Evolutionary conservation across 371 early-diverging fungal genomes (phyloP).

Genomic region (Lichtheimia ornata): DNA sequence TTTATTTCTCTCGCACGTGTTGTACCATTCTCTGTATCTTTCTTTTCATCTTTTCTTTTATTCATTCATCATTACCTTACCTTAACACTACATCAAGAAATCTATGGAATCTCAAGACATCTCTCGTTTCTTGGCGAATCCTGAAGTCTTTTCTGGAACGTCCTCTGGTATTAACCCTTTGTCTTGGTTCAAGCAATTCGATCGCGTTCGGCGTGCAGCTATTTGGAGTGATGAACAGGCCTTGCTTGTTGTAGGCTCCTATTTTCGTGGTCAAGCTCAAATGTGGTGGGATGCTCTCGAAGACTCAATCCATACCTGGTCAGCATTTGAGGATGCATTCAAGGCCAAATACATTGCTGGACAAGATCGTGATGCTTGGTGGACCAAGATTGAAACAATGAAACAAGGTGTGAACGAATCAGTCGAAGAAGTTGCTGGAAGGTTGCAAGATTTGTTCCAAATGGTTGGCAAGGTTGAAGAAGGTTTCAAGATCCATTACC

Average conservation of each 20-base stretch:
- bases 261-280: background rate
- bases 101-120: background rate
- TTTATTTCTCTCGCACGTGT: too few species aligned
- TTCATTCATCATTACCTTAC: too few species aligned
- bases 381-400: too few species aligned
- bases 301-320: background rate
- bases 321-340: background rate
- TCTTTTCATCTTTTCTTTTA: too few species aligned
- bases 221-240: background rate
- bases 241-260: background rate
- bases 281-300: background rate
- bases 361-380: too few species aligned
- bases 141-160: background rate
- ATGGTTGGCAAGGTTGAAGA: too few species aligned
- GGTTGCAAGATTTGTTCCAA: too few species aligned
- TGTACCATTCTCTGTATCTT: too few species aligned
- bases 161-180: background rate
- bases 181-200: background rate
- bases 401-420: too few species aligned
- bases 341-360: too few species aligned
- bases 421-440: too few species aligned
- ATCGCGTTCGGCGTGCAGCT: background rate
- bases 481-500: too few species aligned
- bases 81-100: constrained; percentile 1
- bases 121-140: background rate